A percentile compares a stretch with the other conserved stretches of the same genome.
Evolutionary conservation across 2,329 filamentous ascomycete genomes (phyloP).

Genomic region (Ramularia collo-cygni): DNA sequence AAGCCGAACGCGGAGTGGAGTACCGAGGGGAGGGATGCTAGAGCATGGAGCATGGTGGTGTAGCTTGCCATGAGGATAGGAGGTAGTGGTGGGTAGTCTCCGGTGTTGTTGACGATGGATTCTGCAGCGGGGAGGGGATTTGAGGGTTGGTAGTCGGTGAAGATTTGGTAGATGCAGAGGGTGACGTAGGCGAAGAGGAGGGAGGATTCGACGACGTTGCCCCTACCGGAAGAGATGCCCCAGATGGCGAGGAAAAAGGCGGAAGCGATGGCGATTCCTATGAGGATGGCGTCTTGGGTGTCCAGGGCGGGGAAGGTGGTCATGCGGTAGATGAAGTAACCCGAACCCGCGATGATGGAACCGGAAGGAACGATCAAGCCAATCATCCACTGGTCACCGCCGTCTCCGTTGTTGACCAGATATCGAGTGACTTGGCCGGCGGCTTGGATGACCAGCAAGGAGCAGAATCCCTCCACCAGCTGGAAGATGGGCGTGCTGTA

Average conservation of each 20-base stretch:
- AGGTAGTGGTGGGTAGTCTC: slow-evolving; percentile 92
- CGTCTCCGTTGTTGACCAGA: slow-evolving; percentile 79
- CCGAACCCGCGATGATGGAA: slow-evolving; percentile 83
- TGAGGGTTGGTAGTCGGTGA: slow-evolving; percentile 92
- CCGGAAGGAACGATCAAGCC: slow-evolving; percentile 79
- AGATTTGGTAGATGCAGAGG: slow-evolving; percentile 98
- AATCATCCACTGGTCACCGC: slow-evolving; percentile 97
- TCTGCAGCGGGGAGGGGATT: slow-evolving; percentile 41
- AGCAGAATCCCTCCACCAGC: slow-evolving; percentile 92
- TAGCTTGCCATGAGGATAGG: slow-evolving; percentile 98
- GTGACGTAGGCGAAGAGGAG: slow-evolving; percentile 94
- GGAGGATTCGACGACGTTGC: slow-evolving; percentile 91
- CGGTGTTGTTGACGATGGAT: slow-evolving; percentile 47
- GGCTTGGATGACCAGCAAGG: slow-evolving; percentile 88
- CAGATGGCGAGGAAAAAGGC: slow-evolving; percentile 88
- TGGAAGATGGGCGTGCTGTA: slow-evolving; percentile 95
- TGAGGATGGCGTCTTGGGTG: slow-evolving; percentile 85
- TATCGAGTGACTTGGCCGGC: slow-evolving; percentile 90
- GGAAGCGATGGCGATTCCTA: slow-evolving; percentile 86
- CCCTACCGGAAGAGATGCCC: slow-evolving; percentile 87
- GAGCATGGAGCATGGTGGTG: slow-evolving; percentile 76
- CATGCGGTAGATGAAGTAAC: slow-evolving; percentile 95
- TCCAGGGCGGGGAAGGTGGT: slow-evolving; percentile 88
- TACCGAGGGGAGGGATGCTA: slow-evolving; percentile 75
- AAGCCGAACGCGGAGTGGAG: slow-evolving; percentile 80